Evolutionary conservation across 345 rosid genomes (phyloP), one percentile per base, ranked within the genome.

Genomic region (Boechera divaricarpa): DNA sequence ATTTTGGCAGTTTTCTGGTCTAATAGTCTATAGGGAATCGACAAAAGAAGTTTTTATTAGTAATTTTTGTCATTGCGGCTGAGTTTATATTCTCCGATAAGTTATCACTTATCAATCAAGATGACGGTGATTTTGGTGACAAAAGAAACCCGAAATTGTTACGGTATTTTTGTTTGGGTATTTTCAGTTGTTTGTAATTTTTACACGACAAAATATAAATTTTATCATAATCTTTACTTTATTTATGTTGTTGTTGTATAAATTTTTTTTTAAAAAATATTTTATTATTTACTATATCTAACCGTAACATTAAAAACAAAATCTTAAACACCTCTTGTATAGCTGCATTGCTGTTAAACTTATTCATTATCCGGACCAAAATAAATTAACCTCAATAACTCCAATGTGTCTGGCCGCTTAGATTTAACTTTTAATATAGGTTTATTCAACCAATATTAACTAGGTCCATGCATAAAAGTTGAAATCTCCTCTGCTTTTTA

Each of bases 401-500:
- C 51, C 51, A n/a, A n/a, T 47, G 51, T 47, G 0, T 45, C 18
- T 47, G 21, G 2, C 18, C 18, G 18, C 51, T 47, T 15, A 15
- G 21, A 47, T 47, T 15, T 15, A 16, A 16, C 18, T 15, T 15
- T 15, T 15, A 16, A 16, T 16, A 48, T 48, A 48, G 24, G 63
- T 61, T 7, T 13, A 26, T 6, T 26, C 4, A 13, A 7, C 15
- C 24, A 64, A 45, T n/a, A 4, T 29, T 64, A 29, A 52, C n/a
- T 35, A 33, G 32, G 12, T 67, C 21, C 21, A 33, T 9, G 42
- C 42, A 58, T 57, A 16, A 57, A 32, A 16, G 26, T 73, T 36
- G 21, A 72, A 41, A 29, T 18, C 18, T 63, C 24, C 29, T 3
- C 26, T 33, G 71, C 64, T 54, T 64, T 57, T 47, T 47, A 33